A percentile compares a stretch with the other conserved stretches of the same genome.
Conservation (phyloP, 768 basidiomycete genomes). For the Mycena rosella region DNA sequence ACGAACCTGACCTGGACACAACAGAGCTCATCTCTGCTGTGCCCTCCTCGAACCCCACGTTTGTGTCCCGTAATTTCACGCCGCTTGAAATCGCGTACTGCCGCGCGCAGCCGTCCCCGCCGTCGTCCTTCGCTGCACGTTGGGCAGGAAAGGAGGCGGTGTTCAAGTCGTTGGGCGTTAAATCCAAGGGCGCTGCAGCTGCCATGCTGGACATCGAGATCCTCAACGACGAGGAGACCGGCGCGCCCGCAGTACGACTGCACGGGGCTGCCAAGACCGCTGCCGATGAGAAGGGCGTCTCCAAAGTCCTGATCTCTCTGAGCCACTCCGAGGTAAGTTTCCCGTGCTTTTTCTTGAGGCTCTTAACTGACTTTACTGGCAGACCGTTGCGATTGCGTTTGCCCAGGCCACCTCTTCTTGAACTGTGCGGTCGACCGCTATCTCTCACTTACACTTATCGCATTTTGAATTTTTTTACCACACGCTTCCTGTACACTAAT, state of each 20-base stretch:
- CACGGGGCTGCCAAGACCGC: constrained; percentile 84
- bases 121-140: constrained; percentile 94
- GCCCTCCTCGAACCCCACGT: constrained; percentile 89
- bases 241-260: constrained; percentile 81
- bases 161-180: constrained; percentile 94
- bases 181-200: constrained; percentile 93
- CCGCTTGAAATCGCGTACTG: constrained; percentile 90
- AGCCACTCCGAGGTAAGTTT: constrained; percentile 91
- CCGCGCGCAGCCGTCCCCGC: constrained; percentile 83
- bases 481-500: constrained; percentile 23
- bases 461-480: constrained; percentile 17
- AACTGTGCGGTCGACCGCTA: constrained; percentile 22
- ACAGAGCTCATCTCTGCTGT: constrained; percentile 92
- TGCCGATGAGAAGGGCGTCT: constrained; percentile 80
- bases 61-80: constrained; percentile 94
- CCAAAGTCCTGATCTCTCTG: constrained; percentile 83
- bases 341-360: background rate
- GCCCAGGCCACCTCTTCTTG: constrained; percentile 73
- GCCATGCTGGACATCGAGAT: constrained; percentile 99
- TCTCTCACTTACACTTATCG: constrained; percentile 25
- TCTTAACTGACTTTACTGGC: background rate
- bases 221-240: constrained; percentile 75
- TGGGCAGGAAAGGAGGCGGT: constrained; percentile 99
- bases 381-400: constrained; percentile 91
- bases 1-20: constrained; percentile 21